These are phyloP conservation scores for Grifola frondosa DNA, from an alignment of 1,284 basidiomycete species.

Conservation along the genomic window DNA sequence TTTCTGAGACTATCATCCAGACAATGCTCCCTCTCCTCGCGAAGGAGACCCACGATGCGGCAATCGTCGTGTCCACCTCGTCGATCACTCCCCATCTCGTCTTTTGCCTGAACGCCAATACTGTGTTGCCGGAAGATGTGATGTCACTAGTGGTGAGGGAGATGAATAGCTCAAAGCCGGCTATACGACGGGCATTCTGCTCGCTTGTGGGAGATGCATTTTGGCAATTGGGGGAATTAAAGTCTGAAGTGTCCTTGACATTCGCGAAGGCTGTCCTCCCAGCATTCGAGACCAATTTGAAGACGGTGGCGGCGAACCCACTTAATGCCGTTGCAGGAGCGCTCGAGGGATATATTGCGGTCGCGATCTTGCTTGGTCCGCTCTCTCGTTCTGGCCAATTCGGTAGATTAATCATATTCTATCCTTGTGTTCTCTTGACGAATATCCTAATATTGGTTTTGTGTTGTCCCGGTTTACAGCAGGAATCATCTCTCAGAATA, in stretches of 20 bases:
- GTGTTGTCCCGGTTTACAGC: conserved; percentile 29
- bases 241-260: conserved; percentile 37
- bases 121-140: conserved; percentile 44
- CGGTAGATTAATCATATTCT: conserved; percentile 39
- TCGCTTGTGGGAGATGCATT: conserved; percentile 36
- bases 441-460: conserved; percentile 10
- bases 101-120: conserved; percentile 46
- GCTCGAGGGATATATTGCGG: conserved; percentile 81
- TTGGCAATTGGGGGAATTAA: conserved; percentile 34
- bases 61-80: conserved; percentile 52
- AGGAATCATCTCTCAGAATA: conserved; percentile 38
- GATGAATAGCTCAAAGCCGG: conserved; percentile 51
- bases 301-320: conserved; percentile 60
- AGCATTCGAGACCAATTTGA: conserved; percentile 69
- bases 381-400: conserved; percentile 50
- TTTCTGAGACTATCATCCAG: conserved; percentile 57
- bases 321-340: conserved; percentile 61
- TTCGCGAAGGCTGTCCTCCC: conserved; percentile 59
- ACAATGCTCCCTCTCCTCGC: conserved; percentile 59
- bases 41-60: conserved; percentile 78
- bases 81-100: conserved; percentile 62
- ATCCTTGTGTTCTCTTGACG: conserved; percentile 3
- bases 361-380: conserved; percentile 68
- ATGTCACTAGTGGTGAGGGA: conserved; percentile 62
- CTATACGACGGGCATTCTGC: conserved; percentile 37